Conservation (phyloP, 129 eudicot genomes). For the Flaveria bidentis region DNA sequence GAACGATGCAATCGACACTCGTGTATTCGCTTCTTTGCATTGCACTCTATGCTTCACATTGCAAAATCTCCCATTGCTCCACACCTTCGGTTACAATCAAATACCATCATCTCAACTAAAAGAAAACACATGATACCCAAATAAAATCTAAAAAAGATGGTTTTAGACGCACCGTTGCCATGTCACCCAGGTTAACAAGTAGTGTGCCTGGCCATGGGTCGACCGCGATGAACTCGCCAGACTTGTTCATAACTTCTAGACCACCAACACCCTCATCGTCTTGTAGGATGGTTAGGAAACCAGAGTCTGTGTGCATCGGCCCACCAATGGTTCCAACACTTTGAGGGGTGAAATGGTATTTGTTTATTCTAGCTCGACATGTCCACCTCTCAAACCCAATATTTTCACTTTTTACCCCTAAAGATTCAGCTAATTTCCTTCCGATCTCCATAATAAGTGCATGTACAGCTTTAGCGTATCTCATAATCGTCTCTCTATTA, state of each 20-base stretch:
- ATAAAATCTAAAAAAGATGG: not conserved
- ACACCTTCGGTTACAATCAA: conserved; percentile 41
- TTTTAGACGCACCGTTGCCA: conserved; percentile 53
- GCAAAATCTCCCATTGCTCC: conserved; percentile 78
- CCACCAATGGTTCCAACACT: conserved; percentile 62
- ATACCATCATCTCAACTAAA: not conserved
- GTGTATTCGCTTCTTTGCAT: conserved; percentile 56
- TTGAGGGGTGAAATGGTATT: conserved; percentile 61
- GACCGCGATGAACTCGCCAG: conserved; percentile 49
- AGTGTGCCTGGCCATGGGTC: conserved; percentile 78
- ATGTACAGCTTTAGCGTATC: conserved; percentile 62
- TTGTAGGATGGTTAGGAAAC: conserved; percentile 80
- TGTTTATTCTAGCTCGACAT: conserved; percentile 73
- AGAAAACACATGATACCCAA: not conserved
- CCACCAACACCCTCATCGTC: conserved; percentile 86
- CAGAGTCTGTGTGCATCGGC: conserved; percentile 77
- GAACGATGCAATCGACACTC: conserved; percentile 74
- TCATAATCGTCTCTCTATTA: conserved; percentile 53
- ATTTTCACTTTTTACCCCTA: conserved; percentile 42
- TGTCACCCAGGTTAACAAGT: conserved; percentile 70
- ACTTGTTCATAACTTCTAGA: conserved; percentile 66
- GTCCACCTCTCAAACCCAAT: conserved; percentile 60
- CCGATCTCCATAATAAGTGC: conserved; percentile 44
- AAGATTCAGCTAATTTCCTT: conserved; percentile 45
- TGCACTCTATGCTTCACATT: conserved; percentile 70